Evolutionary conservation across 768 basidiomycete species (phyloP).

Genomic region (Phylloporus sp.): DNA sequence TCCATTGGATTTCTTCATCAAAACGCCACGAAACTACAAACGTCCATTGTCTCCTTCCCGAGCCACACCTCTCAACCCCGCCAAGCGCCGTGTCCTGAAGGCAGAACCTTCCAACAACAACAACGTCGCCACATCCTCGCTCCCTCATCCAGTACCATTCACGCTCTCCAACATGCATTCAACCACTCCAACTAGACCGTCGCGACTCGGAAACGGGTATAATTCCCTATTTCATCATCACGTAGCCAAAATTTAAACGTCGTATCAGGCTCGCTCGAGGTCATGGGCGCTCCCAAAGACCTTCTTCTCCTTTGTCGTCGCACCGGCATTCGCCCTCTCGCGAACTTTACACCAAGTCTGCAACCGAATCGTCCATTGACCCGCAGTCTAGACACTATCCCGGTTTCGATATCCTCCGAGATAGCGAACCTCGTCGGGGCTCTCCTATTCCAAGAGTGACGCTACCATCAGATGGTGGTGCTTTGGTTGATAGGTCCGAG

Average conservation of each 20-base stretch:
- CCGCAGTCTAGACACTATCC: slow-evolving; percentile 62
- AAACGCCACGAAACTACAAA: slow-evolving; percentile 41
- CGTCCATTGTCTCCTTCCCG: slow-evolving; percentile 57
- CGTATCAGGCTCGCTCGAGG: slow-evolving; percentile 12
- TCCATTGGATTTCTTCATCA: slow-evolving; percentile 50
- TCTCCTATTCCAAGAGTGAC: not conserved
- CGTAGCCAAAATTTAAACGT: slow-evolving; percentile 38
- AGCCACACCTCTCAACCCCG: slow-evolving; percentile 49
- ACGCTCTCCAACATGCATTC: slow-evolving; percentile 14
- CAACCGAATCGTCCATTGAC: slow-evolving; percentile 40
- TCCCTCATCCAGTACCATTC: slow-evolving; percentile 29
- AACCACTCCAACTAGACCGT: slow-evolving; percentile 33
- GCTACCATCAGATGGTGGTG: not conserved
- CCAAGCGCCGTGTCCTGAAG: slow-evolving; percentile 63
- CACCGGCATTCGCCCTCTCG: slow-evolving; percentile 10
- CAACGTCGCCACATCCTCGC: slow-evolving; percentile 14
- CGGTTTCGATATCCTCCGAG: slow-evolving; percentile 56
- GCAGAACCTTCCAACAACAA: slow-evolving; percentile 37
- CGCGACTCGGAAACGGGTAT: slow-evolving; percentile 27
- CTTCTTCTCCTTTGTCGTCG: slow-evolving; percentile 11
- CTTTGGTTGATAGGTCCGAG: slow-evolving; percentile 18
- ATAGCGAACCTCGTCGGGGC: slow-evolving; percentile 26
- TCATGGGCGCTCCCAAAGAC: slow-evolving; percentile 4
- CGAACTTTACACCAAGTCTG: slow-evolving; percentile 25
- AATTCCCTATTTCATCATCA: slow-evolving; percentile 14